These are phyloP conservation scores for Physcia stellaris DNA, from an alignment of 495 filamentous ascomycete genomes.

Conservation along the genomic window DNA sequence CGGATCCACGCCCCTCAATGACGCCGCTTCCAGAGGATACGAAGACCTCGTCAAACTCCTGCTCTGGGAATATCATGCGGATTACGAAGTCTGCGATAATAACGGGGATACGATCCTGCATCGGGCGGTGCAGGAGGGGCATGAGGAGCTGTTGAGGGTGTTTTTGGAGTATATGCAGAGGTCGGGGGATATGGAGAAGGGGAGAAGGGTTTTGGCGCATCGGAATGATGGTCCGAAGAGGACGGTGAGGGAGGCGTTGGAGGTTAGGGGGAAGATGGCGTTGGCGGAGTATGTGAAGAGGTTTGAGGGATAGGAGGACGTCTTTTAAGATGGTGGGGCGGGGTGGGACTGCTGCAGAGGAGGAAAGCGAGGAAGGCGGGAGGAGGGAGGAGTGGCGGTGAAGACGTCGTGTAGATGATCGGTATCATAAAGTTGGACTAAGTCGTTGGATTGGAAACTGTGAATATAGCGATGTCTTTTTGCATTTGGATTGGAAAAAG, in stretches of 20 bases:
- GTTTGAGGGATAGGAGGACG: background rate
- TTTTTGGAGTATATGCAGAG: constrained; percentile 2
- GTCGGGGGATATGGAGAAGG: background rate
- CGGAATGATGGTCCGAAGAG: background rate
- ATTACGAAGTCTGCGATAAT: constrained; percentile 3
- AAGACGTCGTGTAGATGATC: too few relatives aligned
- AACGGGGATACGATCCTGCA: constrained; percentile 5
- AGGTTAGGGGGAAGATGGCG: background rate
- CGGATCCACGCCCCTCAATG: background rate
- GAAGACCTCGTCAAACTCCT: constrained; percentile 1
- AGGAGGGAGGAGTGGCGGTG: too few relatives aligned
- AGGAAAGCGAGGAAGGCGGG: too few relatives aligned
- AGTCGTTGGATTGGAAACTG: too few relatives aligned
- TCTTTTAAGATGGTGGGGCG: too few relatives aligned
- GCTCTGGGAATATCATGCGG: background rate
- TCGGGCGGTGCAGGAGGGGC: background rate
- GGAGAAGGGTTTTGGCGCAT: background rate
- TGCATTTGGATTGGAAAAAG: too few relatives aligned
- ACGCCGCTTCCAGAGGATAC: background rate
- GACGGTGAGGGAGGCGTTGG: constrained; percentile 1
- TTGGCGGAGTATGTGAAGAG: background rate
- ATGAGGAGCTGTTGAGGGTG: background rate
- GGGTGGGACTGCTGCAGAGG: too few relatives aligned
- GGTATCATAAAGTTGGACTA: too few relatives aligned
- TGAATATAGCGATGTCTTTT: too few relatives aligned